Conservation (phyloP, 768 basidiomycete species). For the Mycena galericulata region DNA sequence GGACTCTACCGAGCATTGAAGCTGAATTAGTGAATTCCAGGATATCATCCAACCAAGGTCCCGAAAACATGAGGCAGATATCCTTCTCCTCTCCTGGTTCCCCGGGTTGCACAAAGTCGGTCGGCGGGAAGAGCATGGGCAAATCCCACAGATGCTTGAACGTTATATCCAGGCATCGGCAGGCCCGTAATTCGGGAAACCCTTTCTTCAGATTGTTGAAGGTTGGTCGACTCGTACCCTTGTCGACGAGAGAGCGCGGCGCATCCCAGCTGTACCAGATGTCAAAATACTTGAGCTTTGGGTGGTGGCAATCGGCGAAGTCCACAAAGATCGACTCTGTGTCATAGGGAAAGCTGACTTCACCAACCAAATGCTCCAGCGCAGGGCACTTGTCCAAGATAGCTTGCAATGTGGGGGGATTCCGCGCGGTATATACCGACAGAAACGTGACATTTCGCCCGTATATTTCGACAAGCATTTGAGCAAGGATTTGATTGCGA, state of each 20-base stretch:
- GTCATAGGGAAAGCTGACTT: not conserved
- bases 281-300: not conserved
- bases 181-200: not conserved
- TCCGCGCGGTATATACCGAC: too few species aligned
- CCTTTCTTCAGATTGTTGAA: not conserved
- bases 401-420: not conserved
- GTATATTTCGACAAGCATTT: not conserved
- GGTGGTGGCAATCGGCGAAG: not conserved
- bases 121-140: not conserved
- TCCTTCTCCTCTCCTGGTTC: too few species aligned
- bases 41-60: too few species aligned
- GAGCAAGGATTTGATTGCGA: not conserved
- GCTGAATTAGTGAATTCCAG: too few species aligned
- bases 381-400: not conserved
- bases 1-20: too few species aligned
- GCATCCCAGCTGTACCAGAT: not conserved
- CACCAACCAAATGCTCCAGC: conserved; percentile 2
- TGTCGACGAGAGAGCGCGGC: not conserved
- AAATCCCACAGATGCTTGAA: not conserved
- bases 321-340: too few species aligned
- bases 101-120: too few species aligned
- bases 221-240: too few species aligned
- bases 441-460: conserved; percentile 2
- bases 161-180: not conserved
- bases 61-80: too few species aligned